A percentile compares a stretch with the other conserved stretches of the same genome.
Evolutionary conservation across 2,329 filamentous ascomycete genomes (phyloP).

Genomic region (Fusarium foetens): DNA sequence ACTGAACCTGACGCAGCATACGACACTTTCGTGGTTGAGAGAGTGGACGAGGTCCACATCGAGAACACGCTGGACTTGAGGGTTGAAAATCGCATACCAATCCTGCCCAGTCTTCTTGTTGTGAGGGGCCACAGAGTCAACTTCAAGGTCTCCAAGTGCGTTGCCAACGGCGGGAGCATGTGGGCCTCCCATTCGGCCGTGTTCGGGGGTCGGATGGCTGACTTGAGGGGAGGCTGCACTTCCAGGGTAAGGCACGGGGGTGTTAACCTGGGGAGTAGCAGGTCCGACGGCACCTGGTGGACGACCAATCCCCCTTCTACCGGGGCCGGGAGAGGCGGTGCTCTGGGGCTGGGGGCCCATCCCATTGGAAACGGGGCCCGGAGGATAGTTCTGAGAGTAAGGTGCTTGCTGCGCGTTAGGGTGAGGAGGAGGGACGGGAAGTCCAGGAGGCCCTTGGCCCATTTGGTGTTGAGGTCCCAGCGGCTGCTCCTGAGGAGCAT

Average conservation of each 20-base stretch:
- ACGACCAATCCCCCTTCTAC: constrained; percentile 76
- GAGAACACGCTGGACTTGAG: constrained; percentile 84
- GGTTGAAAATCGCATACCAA: constrained; percentile 98
- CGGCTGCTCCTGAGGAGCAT: constrained; percentile 73
- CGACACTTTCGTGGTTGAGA: constrained; percentile 91
- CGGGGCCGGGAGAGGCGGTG: constrained; percentile 87
- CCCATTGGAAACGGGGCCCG: constrained; percentile 69
- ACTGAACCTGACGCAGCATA: constrained; percentile 98
- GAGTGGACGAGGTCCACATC: constrained; percentile 96
- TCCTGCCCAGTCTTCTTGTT: constrained; percentile 90
- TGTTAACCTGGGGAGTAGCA: constrained; percentile 92
- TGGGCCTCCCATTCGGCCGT: constrained; percentile 63
- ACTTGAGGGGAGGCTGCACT: constrained; percentile 86
- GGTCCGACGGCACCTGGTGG: constrained; percentile 72
- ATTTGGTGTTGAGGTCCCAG: constrained; percentile 63
- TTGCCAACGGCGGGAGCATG: constrained; percentile 64
- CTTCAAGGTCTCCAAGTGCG: constrained; percentile 85
- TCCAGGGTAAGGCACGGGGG: constrained; percentile 85
- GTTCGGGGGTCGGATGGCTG: constrained; percentile 83
- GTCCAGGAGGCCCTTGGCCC: constrained; percentile 78
- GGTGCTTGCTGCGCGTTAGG: constrained; percentile 74
- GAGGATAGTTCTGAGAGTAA: constrained; percentile 77
- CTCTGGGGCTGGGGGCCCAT: constrained; percentile 86
- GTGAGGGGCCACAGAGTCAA: constrained; percentile 83
- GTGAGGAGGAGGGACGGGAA: constrained; percentile 66